Evolutionary conservation across 2,329 filamentous ascomycete genomes (phyloP).

Genomic region (Stemphylium lycopersici): DNA sequence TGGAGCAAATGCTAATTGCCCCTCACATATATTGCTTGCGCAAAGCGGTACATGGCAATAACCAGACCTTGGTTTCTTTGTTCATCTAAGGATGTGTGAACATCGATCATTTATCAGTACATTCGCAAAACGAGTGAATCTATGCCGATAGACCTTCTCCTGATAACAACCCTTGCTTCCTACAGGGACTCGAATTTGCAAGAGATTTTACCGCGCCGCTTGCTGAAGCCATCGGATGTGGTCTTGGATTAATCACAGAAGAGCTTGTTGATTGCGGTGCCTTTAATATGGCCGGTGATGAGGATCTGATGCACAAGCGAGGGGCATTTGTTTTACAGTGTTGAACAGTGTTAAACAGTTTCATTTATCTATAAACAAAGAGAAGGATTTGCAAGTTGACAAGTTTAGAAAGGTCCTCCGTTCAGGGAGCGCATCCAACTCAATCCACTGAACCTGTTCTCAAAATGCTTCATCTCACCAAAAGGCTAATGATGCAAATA

Average conservation of each 20-base stretch:
- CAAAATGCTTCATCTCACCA: no score
- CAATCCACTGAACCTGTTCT: no score
- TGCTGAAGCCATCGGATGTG: background rate
- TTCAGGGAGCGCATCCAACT: no score
- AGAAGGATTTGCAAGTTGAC: no score
- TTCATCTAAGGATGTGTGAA: background rate
- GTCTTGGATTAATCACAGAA: background rate
- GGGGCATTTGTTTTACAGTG: no score
- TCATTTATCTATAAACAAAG: no score
- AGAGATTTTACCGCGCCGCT: background rate
- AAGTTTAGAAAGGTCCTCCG: no score
- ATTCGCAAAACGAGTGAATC: no score
- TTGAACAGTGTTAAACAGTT: no score
- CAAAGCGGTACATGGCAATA: background rate
- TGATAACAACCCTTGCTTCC: background rate
- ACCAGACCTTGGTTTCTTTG: background rate
- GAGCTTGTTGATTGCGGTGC: background rate
- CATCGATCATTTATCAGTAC: background rate
- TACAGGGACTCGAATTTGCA: accelerated
- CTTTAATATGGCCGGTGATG: background rate
- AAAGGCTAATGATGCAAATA: no score
- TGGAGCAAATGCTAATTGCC: no score
- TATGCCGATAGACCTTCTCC: background rate
- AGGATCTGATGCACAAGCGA: no score
- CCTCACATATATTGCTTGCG: background rate